phyloP scores from a whole-genome alignment of 768 basidiomycete species.

The Cantharellus cinnabarinus region DNA sequence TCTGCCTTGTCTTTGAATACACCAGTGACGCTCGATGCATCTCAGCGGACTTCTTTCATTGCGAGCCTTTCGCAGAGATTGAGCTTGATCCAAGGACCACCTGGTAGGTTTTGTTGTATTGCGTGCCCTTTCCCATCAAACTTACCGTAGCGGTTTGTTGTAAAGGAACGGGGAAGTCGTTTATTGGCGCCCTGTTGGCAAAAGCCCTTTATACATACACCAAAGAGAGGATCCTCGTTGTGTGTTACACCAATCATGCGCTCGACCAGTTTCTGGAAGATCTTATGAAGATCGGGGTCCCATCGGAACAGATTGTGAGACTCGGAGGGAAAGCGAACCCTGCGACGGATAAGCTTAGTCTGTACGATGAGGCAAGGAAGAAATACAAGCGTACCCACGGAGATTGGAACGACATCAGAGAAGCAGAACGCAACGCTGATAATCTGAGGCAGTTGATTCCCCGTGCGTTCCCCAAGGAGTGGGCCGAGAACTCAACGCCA shows the following conservation, averaged over 20 bases:
- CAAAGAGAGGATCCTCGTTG: constrained; percentile 34
- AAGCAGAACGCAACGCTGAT: background rate
- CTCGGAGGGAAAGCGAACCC: constrained; percentile 35
- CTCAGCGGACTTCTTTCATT: constrained; percentile 28
- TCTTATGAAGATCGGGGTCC: constrained; percentile 39
- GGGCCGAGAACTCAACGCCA: constrained; percentile 13
- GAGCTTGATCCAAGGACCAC: constrained; percentile 50
- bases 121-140: background rate
- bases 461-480: background rate
- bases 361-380: constrained; percentile 15
- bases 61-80: constrained; percentile 34
- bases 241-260: constrained; percentile 59
- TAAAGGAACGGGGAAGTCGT: constrained; percentile 54
- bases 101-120: constrained; percentile 25
- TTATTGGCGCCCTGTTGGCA: constrained; percentile 46
- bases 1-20: background rate
- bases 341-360: constrained; percentile 25
- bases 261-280: constrained; percentile 50
- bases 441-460: background rate
- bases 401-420: background rate
- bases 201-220: constrained; percentile 35
- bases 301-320: constrained; percentile 28
- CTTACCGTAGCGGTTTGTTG: background rate
- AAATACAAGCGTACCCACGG: background rate
- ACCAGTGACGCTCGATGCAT: constrained; percentile 28